A percentile compares a stretch with the other conserved stretches of the same genome.
These are phyloP conservation scores for Maudiozyma saulgeensis DNA, from an alignment of 805 yeast genomes.

Conservation along the genomic window DNA sequence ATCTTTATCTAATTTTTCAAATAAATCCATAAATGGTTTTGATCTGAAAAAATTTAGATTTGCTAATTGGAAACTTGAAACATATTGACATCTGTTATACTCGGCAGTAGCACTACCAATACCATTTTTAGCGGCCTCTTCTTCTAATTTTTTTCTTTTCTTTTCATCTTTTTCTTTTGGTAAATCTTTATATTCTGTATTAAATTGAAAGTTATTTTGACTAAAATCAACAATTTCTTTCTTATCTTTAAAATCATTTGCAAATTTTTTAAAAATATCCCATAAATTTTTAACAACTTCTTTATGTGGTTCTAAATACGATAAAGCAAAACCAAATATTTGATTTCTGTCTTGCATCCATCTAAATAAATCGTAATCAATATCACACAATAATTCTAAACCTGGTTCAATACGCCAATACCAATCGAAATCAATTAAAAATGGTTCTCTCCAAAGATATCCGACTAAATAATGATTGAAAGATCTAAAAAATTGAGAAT, in stretches of 20 bases:
- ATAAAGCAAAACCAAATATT: slow-evolving; percentile 62
- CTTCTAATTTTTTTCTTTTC: background rate
- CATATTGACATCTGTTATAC: slow-evolving; percentile 75
- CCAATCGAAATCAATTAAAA: slow-evolving; percentile 58
- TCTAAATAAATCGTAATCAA: slow-evolving; percentile 65
- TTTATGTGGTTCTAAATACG: slow-evolving; percentile 55
- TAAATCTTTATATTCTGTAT: slow-evolving; percentile 43
- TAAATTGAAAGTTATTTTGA: slow-evolving; percentile 54
- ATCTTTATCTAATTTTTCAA: slow-evolving; percentile 50
- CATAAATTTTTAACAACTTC: slow-evolving; percentile 63
- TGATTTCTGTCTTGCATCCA: slow-evolving; percentile 63
- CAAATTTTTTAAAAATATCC: slow-evolving; percentile 47
- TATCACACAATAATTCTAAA: slow-evolving; percentile 60
- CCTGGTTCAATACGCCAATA: slow-evolving; percentile 89
- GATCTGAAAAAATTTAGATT: slow-evolving; percentile 59
- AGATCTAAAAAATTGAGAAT: slow-evolving; percentile 62
- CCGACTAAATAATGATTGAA: slow-evolving; percentile 82
- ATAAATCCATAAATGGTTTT: slow-evolving; percentile 53
- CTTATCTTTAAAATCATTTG: slow-evolving; percentile 30
- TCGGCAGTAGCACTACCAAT: background rate
- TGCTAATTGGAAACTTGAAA: slow-evolving; percentile 75
- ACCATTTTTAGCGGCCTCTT: background rate
- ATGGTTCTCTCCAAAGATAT: slow-evolving; percentile 58
- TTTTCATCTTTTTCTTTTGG: slow-evolving; percentile 30
- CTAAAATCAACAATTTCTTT: slow-evolving; percentile 44